Percentiles rank a stretch among this genome's conserved stretches.
phyloP scores from a whole-genome alignment of 495 filamentous ascomycete species.

The Darksidea phi region DNA sequence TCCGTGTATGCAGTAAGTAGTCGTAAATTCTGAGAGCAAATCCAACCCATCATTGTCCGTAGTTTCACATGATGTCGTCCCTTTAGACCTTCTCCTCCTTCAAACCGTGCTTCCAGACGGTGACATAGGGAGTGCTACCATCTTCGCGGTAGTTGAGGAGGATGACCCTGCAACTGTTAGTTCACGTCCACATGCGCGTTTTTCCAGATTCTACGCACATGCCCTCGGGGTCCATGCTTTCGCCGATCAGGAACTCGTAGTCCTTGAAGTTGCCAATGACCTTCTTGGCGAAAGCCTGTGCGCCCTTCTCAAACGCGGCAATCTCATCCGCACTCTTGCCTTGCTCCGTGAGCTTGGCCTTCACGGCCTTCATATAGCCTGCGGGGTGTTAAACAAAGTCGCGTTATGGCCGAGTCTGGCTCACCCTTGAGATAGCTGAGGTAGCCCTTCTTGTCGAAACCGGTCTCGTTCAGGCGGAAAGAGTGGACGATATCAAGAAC shows the following conservation, averaged over 20 bases:
- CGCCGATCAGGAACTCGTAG: constrained; percentile 89
- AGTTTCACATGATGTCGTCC: background rate
- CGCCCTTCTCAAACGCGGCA: constrained; percentile 73
- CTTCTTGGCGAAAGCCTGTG: constrained; percentile 69
- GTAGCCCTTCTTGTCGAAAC: constrained; percentile 83
- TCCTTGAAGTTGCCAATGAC: constrained; percentile 84
- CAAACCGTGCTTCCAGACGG: constrained; percentile 95
- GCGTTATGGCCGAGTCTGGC: constrained; percentile 24
- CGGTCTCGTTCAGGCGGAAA: constrained; percentile 78
- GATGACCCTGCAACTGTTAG: constrained; percentile 62
- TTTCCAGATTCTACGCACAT: constrained; percentile 59
- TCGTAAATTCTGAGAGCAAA: constrained; percentile 13
- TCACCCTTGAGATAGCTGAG: constrained; percentile 76
- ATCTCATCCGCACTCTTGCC: constrained; percentile 63
- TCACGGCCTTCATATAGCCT: constrained; percentile 91
- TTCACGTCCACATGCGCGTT: background rate
- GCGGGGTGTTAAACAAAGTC: constrained; percentile 3
- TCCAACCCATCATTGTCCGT: background rate
- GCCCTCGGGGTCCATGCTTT: constrained; percentile 85
- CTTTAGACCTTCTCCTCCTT: constrained; percentile 86
- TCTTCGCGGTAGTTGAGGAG: constrained; percentile 98
- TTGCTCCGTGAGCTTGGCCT: constrained; percentile 61
- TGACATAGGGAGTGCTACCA: constrained; percentile 83
- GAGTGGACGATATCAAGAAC: constrained; percentile 95
- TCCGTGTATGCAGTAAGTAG: constrained; percentile 26